Evolutionary conservation across 2,329 filamentous ascomycete genomes (phyloP).

Genomic region (Diaporthe caulivora): DNA sequence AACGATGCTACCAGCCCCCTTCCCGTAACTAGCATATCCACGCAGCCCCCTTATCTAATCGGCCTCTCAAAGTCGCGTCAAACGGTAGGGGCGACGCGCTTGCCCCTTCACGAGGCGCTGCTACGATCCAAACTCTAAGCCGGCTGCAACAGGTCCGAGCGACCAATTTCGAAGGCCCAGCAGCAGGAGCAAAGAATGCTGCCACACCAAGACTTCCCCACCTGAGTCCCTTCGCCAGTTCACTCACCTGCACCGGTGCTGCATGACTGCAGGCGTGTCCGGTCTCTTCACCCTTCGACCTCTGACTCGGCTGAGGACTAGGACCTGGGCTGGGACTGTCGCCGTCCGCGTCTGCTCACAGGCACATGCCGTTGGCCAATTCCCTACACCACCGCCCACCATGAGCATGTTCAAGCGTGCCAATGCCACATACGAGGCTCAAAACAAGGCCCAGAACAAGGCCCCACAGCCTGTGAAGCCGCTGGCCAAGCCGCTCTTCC

Average conservation of each 20-base stretch:
- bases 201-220: conserved; percentile 27
- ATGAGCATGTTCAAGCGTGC: conserved; percentile 39
- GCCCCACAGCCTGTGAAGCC: conserved; percentile 43
- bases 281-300: conserved; percentile 40
- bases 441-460: conserved; percentile 50
- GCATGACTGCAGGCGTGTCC: conserved; percentile 43
- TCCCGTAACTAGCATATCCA: background rate
- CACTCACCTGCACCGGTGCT: conserved; percentile 36
- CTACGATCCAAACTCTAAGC: conserved; percentile 9
- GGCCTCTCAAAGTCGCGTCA: conserved; percentile 17
- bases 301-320: conserved; percentile 37
- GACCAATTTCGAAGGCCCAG: conserved; percentile 27
- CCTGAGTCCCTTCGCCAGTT: conserved; percentile 24
- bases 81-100: conserved; percentile 10
- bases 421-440: conserved; percentile 52
- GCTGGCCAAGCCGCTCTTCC: conserved; percentile 66
- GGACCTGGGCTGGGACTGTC: conserved; percentile 16
- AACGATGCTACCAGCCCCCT: background rate
- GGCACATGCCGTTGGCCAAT: conserved; percentile 8
- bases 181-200: conserved; percentile 23
- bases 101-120: conserved; percentile 1
- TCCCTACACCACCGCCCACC: background rate
- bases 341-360: conserved; percentile 14
- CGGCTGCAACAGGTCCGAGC: conserved; percentile 16
- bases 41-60: conserved; percentile 32